Percentiles rank a stretch among this genome's conserved stretches.
phyloP scores from a whole-genome alignment of 805 yeast genomes.

The Wickerhamiella lipophila region DNA sequence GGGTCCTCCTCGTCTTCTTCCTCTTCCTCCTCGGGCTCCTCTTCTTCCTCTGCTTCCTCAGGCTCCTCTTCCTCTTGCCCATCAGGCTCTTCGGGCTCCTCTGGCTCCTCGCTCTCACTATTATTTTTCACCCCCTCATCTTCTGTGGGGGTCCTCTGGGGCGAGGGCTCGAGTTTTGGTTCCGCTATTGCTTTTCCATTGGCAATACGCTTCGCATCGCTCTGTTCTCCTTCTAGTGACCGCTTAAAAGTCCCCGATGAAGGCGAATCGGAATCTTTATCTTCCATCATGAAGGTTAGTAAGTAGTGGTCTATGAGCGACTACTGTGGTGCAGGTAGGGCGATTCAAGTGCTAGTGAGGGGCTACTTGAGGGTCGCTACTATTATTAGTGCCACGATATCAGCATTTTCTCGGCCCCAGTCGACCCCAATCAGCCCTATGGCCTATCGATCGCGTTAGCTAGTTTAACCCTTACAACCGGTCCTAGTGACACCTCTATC shows the following conservation, averaged over 20 bases:
- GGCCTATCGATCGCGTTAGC: too few species aligned
- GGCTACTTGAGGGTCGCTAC: too few species aligned
- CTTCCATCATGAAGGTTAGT: background rate
- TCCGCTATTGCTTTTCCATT: background rate
- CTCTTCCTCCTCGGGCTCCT: slow-evolving; percentile 17
- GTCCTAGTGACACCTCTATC: too few species aligned
- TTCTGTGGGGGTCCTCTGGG: background rate
- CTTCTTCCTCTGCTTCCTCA: slow-evolving; percentile 17
- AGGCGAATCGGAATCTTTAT: background rate
- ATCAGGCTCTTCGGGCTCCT: background rate
- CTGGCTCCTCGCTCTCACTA: slow-evolving; percentile 9
- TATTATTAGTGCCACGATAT: too few species aligned
- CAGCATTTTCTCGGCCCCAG: too few species aligned
- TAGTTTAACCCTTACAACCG: too few species aligned
- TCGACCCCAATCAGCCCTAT: too few species aligned
- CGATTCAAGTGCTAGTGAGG: too few species aligned
- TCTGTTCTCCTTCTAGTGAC: background rate
- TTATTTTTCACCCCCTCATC: background rate
- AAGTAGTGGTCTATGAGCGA: too few species aligned
- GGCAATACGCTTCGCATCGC: background rate
- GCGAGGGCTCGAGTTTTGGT: background rate
- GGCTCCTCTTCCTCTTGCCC: slow-evolving; percentile 9
- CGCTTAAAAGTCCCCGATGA: slow-evolving; percentile 4
- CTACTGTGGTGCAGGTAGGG: too few species aligned
- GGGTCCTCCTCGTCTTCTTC: slow-evolving; percentile 20